Conservation (phyloP, 1,284 basidiomycete genomes). For the Golubevia pallescens region DNA sequence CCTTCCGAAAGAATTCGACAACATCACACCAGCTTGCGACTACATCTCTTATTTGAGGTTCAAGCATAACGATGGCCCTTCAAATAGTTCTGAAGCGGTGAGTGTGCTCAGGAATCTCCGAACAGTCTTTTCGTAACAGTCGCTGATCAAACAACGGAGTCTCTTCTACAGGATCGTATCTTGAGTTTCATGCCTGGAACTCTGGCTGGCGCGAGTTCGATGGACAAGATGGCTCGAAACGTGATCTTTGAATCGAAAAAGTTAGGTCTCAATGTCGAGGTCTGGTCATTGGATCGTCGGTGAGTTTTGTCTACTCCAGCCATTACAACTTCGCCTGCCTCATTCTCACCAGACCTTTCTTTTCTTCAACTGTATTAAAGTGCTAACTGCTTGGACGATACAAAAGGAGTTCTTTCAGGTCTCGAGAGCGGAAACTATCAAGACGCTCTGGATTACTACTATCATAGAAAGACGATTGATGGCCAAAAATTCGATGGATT, state of each 20-base stretch:
- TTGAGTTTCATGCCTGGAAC: conserved; percentile 12
- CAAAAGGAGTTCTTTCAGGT: background rate
- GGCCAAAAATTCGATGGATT: conserved; percentile 11
- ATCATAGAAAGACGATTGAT: conserved; percentile 4
- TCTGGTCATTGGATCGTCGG: conserved; percentile 10
- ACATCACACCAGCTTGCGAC: conserved; percentile 7
- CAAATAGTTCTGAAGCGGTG: conserved; percentile 4
- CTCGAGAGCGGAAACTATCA: conserved; percentile 3
- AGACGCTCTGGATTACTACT: conserved; percentile 11
- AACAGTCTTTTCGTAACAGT: background rate
- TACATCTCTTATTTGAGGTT: conserved; percentile 11
- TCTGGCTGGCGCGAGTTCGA: conserved; percentile 5
- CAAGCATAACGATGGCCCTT: conserved; percentile 7
- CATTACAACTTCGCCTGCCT: no score
- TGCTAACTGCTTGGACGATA: conserved; percentile 8
- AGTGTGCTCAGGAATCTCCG: background rate
- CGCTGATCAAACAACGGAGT: background rate
- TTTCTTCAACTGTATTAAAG: background rate
- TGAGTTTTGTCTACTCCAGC: no score
- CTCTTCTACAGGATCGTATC: conserved; percentile 7
- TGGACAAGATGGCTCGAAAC: conserved; percentile 12
- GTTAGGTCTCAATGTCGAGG: conserved; percentile 7
- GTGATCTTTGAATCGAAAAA: conserved; percentile 11
- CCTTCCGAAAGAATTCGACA: background rate
- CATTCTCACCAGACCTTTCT: no score